Conservation (phyloP, 148 eudicot species). For the Amaranthus cruentus region DNA sequence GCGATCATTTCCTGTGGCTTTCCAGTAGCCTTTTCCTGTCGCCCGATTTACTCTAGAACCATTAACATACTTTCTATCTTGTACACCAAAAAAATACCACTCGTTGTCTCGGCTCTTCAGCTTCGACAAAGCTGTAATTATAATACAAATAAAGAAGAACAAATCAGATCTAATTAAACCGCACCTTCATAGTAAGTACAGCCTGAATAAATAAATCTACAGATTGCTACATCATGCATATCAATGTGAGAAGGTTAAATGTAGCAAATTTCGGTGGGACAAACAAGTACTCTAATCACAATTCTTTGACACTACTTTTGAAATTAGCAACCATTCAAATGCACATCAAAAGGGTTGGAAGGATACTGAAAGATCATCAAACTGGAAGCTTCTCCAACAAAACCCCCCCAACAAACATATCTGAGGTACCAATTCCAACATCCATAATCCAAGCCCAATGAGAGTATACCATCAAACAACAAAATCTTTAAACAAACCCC, state of each 20-base stretch:
- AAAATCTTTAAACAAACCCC: background rate
- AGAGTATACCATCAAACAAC: background rate
- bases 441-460: background rate
- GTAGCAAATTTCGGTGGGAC: too few species aligned
- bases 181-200: background rate
- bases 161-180: background rate
- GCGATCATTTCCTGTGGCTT: slow-evolving; percentile 84
- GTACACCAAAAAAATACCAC: slow-evolving; percentile 79
- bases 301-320: background rate
- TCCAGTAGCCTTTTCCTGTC: slow-evolving; percentile 73
- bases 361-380: background rate
- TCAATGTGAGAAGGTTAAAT: too few species aligned
- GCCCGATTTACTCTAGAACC: slow-evolving; percentile 79
- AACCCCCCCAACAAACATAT: background rate
- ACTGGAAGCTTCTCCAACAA: background rate
- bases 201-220: background rate
- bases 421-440: background rate
- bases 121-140: slow-evolving; percentile 48
- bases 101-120: slow-evolving; percentile 67
- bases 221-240: too few species aligned
- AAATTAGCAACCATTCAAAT: background rate
- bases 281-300: background rate
- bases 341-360: background rate
- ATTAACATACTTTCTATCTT: slow-evolving; percentile 70
- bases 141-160: slow-evolving; percentile 2